phyloP scores from a whole-genome alignment of 2,329 filamentous ascomycete species.

The Hirsutella minnesotensis region DNA sequence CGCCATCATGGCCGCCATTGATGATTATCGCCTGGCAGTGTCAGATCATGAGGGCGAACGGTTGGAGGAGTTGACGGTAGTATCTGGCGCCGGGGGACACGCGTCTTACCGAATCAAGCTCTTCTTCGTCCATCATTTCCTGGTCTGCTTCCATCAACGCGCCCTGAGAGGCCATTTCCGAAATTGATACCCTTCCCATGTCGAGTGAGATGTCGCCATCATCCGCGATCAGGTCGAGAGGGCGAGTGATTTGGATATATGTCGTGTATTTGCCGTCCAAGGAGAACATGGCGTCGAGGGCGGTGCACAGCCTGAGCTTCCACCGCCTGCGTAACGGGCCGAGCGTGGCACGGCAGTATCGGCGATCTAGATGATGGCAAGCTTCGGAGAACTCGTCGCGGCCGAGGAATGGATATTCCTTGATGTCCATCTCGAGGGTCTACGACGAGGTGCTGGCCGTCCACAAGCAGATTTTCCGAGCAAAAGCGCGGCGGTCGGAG shows the following conservation, averaged over 20 bases:
- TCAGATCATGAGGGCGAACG: constrained; percentile 7
- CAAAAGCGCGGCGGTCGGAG: too few relatives aligned
- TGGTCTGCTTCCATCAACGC: constrained; percentile 21
- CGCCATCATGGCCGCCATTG: constrained; percentile 16
- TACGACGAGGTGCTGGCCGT: neutral
- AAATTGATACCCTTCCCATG: constrained; percentile 34
- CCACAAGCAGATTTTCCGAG: neutral
- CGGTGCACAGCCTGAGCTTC: constrained; percentile 40
- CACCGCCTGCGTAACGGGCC: constrained; percentile 41
- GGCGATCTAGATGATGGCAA: constrained; percentile 50
- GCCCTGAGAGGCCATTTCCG: constrained; percentile 10
- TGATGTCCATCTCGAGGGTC: constrained; percentile 26
- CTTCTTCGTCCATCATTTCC: constrained; percentile 38
- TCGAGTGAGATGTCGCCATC: constrained; percentile 33
- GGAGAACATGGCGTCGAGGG: constrained; percentile 33
- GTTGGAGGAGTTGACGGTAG: neutral
- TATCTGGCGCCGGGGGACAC: constrained; percentile 1
- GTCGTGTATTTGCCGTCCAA: constrained; percentile 33
- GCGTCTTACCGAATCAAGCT: constrained; percentile 34
- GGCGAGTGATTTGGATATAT: constrained; percentile 44
- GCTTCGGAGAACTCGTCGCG: constrained; percentile 51
- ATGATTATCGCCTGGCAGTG: constrained; percentile 27
- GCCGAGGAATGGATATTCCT: constrained; percentile 49
- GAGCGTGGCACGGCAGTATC: constrained; percentile 45
- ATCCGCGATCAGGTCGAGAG: constrained; percentile 32